Conservation (phyloP, 805 yeast species). For the Hanseniaspora clermontiae region DNA sequence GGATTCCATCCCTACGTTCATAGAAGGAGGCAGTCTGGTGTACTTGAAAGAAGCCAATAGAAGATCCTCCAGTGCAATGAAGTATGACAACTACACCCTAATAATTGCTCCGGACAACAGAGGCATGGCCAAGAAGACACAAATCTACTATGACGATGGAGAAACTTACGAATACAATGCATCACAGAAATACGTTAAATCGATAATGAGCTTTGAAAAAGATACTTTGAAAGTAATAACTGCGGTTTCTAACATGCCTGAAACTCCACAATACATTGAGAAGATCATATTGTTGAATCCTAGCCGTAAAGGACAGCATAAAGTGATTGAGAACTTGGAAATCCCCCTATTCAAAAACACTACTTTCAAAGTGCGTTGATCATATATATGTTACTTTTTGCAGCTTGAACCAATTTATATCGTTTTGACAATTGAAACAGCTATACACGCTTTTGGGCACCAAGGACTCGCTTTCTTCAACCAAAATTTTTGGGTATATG, state of each 20-base stretch:
- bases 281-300: conserved; percentile 9
- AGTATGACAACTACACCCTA: conserved; percentile 67
- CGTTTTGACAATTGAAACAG: conserved; percentile 25
- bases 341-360: conserved; percentile 38
- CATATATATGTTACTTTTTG: conserved; percentile 21
- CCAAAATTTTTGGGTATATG: conserved; percentile 20
- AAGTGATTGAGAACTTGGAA: conserved; percentile 38
- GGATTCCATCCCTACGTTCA: conserved; percentile 52
- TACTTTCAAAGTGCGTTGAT: conserved; percentile 26
- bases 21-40: conserved; percentile 69
- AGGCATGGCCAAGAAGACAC: conserved; percentile 42
- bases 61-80: conserved; percentile 66
- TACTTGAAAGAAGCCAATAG: conserved; percentile 61
- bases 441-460: conserved; percentile 22
- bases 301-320: conserved; percentile 1
- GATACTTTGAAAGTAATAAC: conserved; percentile 22
- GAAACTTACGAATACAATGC: conserved; percentile 45
- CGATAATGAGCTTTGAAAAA: conserved; percentile 32
- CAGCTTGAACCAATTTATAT: conserved; percentile 23
- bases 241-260: background rate
- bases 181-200: conserved; percentile 37
- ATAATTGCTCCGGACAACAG: conserved; percentile 42
- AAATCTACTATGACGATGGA: conserved; percentile 75
- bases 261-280: conserved; percentile 5
- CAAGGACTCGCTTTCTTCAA: conserved; percentile 16